Evolutionary conservation across 352 stramenopile genomes (phyloP).

Genomic region (Phytophthora ramorum): DNA sequence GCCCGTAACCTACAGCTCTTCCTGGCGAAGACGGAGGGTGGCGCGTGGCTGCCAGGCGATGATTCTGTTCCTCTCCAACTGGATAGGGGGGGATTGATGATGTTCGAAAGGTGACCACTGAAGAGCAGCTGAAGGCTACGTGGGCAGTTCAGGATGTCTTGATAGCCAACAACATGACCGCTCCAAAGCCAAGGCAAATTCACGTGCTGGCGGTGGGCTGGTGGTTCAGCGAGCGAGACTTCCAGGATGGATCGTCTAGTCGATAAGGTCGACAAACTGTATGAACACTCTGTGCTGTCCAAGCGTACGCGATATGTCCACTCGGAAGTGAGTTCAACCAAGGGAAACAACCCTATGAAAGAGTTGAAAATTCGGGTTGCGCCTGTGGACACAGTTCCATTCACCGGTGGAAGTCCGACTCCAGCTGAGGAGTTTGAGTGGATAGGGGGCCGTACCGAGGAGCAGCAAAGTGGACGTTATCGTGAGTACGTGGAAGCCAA

Average conservation of each 20-base stretch:
- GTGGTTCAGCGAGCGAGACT: conserved; percentile 3
- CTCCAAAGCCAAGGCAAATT: conserved; percentile 7
- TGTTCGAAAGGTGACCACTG: neutral
- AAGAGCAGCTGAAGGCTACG: neutral
- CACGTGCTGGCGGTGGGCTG: neutral
- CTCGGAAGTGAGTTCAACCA: conserved; percentile 34
- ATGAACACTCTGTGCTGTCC: conserved; percentile 24
- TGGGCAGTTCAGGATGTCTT: neutral
- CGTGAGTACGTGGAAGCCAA: conserved; percentile 41
- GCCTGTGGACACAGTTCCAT: conserved; percentile 15
- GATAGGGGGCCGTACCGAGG: conserved; percentile 29
- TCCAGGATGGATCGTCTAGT: neutral
- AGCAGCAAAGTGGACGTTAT: conserved; percentile 41
- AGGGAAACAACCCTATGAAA: conserved; percentile 30
- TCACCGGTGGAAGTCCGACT: conserved; percentile 14
- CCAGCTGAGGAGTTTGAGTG: conserved; percentile 27
- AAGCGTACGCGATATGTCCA: conserved; percentile 38
- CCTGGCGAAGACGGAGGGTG: neutral
- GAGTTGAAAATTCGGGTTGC: conserved; percentile 31
- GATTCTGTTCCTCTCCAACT: neutral
- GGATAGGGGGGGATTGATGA: neutral
- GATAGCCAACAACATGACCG: neutral
- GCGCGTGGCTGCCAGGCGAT: neutral
- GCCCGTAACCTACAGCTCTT: neutral
- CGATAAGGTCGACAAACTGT: neutral